These are phyloP conservation scores for Aureobasidium sp. DNA, from an alignment of 2,329 filamentous ascomycete genomes.

Conservation along the genomic window DNA sequence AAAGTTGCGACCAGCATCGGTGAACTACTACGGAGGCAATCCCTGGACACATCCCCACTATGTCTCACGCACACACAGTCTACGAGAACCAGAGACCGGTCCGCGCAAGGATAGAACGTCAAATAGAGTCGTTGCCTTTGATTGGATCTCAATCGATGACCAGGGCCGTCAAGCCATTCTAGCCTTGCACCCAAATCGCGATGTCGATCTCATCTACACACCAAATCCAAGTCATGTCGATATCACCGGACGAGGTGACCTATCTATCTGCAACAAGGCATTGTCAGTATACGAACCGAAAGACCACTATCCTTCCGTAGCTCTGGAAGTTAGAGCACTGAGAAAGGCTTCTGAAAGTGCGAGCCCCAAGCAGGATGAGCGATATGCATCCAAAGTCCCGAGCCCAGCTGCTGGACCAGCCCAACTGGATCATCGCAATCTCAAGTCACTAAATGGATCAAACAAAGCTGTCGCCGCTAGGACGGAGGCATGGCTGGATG, in stretches of 20 bases:
- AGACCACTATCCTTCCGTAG: neutral
- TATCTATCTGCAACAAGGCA: slow-evolving; percentile 18
- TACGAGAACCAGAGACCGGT: slow-evolving; percentile 39
- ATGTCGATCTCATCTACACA: slow-evolving; percentile 41
- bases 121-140: slow-evolving; percentile 46
- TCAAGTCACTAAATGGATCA: slow-evolving; percentile 4
- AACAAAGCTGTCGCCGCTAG: neutral
- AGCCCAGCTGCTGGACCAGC: neutral
- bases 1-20: slow-evolving; percentile 2
- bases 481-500: slow-evolving; percentile 10
- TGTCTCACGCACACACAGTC: slow-evolving; percentile 33
- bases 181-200: slow-evolving; percentile 43
- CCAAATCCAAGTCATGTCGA: slow-evolving; percentile 34
- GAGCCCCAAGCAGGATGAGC: neutral
- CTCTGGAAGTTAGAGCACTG: slow-evolving; percentile 10
- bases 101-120: slow-evolving; percentile 37
- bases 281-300: slow-evolving; percentile 9
- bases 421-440: slow-evolving; percentile 3
- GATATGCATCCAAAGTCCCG: neutral
- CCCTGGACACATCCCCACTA: slow-evolving; percentile 37
- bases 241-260: slow-evolving; percentile 36
- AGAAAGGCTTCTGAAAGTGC: neutral
- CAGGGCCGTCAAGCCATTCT: slow-evolving; percentile 43
- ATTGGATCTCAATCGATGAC: slow-evolving; percentile 45
- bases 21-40: slow-evolving; percentile 23